Percentiles rank a stretch among this genome's conserved stretches.
These are phyloP conservation scores for Psidium friedrichsthalianum DNA, from an alignment of 345 rosid species.

Conservation along the genomic window DNA sequence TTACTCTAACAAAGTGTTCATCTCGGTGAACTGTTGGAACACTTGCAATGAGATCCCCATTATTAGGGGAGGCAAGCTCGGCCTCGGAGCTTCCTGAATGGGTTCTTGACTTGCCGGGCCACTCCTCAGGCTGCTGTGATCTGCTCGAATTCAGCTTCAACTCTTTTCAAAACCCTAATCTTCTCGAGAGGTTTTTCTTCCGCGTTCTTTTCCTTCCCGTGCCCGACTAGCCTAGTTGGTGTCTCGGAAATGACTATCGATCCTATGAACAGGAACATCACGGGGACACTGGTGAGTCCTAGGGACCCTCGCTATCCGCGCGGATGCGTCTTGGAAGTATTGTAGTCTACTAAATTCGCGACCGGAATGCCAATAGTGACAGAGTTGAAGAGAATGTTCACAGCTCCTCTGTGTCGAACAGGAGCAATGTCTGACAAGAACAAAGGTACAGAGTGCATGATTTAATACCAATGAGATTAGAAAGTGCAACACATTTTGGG, in stretches of 20 bases:
- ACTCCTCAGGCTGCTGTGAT: slow-evolving; percentile 28
- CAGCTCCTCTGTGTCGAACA: slow-evolving; percentile 36
- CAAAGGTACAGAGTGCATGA: slow-evolving; percentile 47
- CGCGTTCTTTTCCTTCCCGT: slow-evolving; percentile 10
- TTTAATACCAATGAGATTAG: not conserved
- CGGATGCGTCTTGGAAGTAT: slow-evolving; percentile 25
- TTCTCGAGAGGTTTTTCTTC: slow-evolving; percentile 24
- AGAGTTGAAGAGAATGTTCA: slow-evolving; percentile 47
- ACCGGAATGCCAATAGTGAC: slow-evolving; percentile 44
- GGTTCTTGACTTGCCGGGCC: slow-evolving; percentile 28
- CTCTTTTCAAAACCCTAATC: slow-evolving; percentile 42
- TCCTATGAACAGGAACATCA: slow-evolving; percentile 32
- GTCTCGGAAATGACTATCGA: slow-evolving; percentile 42
- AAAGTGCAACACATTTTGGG: not conserved
- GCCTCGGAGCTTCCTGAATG: slow-evolving; percentile 11
- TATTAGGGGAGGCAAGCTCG: slow-evolving; percentile 43
- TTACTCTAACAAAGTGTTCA: slow-evolving; percentile 7
- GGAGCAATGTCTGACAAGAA: slow-evolving; percentile 64
- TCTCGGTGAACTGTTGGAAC: slow-evolving; percentile 61
- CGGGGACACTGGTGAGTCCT: slow-evolving; percentile 44
- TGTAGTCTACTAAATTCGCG: slow-evolving; percentile 43
- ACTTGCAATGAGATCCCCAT: slow-evolving; percentile 39
- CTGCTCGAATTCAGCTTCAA: slow-evolving; percentile 25
- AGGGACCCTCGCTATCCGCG: slow-evolving; percentile 45
- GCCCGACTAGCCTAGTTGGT: slow-evolving; percentile 50